These are phyloP conservation scores for Chrysopogon serrulatus DNA, from an alignment of 176 grass and related monocot genomes.

Conservation along the genomic window DNA sequence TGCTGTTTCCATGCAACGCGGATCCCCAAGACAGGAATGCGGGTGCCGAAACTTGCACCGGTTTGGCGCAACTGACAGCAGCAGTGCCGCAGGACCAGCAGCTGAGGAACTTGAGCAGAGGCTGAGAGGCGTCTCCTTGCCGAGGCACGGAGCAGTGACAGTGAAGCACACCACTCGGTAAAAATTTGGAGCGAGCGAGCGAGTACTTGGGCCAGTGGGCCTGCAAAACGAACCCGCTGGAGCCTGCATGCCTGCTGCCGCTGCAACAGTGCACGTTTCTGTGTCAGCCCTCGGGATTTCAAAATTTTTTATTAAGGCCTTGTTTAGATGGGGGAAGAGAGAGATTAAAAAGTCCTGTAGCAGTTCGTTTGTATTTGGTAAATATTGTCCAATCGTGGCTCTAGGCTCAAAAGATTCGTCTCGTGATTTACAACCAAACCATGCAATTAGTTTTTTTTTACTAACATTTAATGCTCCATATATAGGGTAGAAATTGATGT, in stretches of 20 bases:
- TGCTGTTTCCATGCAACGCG: neutral
- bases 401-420: too few species aligned
- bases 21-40: slow-evolving; percentile 15
- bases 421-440: too few species aligned
- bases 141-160: neutral
- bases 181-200: neutral
- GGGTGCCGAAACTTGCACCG: neutral
- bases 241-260: neutral
- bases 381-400: too few species aligned
- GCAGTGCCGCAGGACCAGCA: neutral
- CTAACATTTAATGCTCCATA: too few species aligned
- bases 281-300: neutral
- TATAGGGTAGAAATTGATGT: too few species aligned
- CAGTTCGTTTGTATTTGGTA: too few species aligned
- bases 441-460: too few species aligned
- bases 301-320: too few species aligned
- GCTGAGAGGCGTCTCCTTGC: neutral
- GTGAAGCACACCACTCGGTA: neutral
- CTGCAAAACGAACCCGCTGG: slow-evolving; percentile 16
- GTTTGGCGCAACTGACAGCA: neutral
- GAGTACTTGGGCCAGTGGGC: neutral
- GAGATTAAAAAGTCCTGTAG: too few species aligned
- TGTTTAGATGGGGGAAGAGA: too few species aligned
- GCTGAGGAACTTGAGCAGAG: too few species aligned
- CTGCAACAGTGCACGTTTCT: neutral